Evolutionary conservation across 768 basidiomycete species (phyloP).

Genomic region (Holtermannia corniformis): DNA sequence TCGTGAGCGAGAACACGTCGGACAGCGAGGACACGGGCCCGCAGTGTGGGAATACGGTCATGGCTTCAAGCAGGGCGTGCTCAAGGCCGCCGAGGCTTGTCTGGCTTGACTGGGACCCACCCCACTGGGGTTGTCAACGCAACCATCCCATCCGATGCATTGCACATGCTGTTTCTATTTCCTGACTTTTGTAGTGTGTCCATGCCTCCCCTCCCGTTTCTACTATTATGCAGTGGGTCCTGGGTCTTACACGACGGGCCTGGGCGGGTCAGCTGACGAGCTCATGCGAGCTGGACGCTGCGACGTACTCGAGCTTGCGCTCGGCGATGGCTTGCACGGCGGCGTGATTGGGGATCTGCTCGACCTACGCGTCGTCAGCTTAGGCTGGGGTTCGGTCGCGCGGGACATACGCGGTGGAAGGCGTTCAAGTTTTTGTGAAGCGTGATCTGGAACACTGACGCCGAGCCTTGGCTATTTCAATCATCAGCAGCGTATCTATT

Average conservation of each 20-base stretch:
- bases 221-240: neutral
- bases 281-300: neutral
- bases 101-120: neutral
- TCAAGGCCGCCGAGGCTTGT: neutral
- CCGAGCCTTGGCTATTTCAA: conserved; percentile 62
- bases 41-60: conserved; percentile 55
- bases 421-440: conserved; percentile 97
- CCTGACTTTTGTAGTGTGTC: neutral
- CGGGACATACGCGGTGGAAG: conserved; percentile 56
- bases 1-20: conserved; percentile 47
- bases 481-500: neutral
- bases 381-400: neutral
- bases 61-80: conserved; percentile 53
- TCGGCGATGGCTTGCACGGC: conserved; percentile 31
- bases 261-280: neutral
- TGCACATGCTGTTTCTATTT: neutral
- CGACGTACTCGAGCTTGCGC: conserved; percentile 29
- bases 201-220: neutral
- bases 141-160: too few relatives aligned
- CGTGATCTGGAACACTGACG: conserved; percentile 93
- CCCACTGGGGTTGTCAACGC: too few relatives aligned
- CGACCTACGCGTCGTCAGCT: conserved; percentile 44
- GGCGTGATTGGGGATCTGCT: conserved; percentile 65
- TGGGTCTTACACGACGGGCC: neutral
- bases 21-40: conserved; percentile 42